Percentiles rank a stretch among this genome's conserved stretches.
Evolutionary conservation across 75 land plant species (phyloP).

Genomic region (Pinus tabuliformis): DNA sequence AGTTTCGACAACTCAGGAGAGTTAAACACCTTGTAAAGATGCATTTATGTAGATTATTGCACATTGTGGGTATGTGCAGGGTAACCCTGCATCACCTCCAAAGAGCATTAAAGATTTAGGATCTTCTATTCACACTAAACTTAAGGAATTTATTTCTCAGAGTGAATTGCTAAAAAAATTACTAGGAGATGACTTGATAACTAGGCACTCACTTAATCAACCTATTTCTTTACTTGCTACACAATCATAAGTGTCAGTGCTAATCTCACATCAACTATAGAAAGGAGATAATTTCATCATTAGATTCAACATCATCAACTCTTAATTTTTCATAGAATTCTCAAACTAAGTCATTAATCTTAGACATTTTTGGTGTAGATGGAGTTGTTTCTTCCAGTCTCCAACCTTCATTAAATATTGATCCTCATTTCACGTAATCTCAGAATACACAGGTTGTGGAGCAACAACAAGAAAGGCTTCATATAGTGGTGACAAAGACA

Average conservation of each 20-base stretch:
- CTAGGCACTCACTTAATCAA: constrained; percentile 71
- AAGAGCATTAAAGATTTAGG: no score
- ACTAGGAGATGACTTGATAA: no score
- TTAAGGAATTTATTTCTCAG: constrained; percentile 23
- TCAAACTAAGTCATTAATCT: constrained; percentile 5
- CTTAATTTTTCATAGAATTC: constrained; percentile 10
- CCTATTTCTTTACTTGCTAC: constrained; percentile 22
- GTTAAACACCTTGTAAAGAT: no score
- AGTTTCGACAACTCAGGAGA: no score
- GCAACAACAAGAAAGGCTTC: constrained; percentile 71
- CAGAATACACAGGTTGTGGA: constrained; percentile 54
- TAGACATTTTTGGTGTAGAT: constrained; percentile 57
- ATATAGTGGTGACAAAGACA: constrained; percentile 54
- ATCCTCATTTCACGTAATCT: constrained; percentile 23
- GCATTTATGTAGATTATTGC: no score
- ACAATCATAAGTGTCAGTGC: neutral
- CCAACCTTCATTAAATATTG: constrained; percentile 12
- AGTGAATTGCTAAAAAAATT: no score
- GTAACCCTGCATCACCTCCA: no score
- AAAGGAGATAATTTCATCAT: neutral
- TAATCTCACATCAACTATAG: neutral
- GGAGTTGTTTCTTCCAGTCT: constrained; percentile 29
- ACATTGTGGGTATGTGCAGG: no score
- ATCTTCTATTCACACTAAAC: no score
- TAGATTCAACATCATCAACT: neutral